phyloP scores from a whole-genome alignment of 805 yeast genomes.

The Lipomyces yamadae region DNA sequence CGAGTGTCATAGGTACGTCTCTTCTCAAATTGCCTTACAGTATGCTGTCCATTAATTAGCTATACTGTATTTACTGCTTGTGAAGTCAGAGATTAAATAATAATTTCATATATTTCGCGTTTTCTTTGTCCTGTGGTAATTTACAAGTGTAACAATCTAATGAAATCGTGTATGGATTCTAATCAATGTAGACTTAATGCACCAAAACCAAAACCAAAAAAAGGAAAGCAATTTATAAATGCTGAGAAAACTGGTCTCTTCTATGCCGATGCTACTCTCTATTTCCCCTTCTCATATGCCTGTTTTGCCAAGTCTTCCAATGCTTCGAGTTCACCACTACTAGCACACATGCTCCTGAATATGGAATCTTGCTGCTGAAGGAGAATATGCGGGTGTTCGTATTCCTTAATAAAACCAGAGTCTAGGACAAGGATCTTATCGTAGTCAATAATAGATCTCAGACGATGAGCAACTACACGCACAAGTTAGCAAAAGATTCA shows the following conservation, averaged over 20 bases:
- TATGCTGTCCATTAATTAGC: too few species aligned
- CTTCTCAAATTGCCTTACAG: not conserved
- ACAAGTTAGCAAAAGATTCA: not conserved
- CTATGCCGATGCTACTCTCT: not conserved
- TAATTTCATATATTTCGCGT: too few species aligned
- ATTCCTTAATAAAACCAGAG: conserved; percentile 74
- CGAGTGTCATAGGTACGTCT: not conserved
- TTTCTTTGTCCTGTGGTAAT: too few species aligned
- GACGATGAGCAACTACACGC: conserved; percentile 67
- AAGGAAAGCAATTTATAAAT: too few species aligned
- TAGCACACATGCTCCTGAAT: conserved; percentile 77
- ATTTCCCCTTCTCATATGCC: conserved; percentile 36
- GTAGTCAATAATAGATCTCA: conserved; percentile 71
- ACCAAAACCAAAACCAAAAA: too few species aligned
- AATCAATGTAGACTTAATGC: too few species aligned
- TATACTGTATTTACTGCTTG: too few species aligned
- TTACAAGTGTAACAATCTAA: too few species aligned
- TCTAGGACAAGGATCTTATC: conserved; percentile 82
- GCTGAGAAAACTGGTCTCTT: not conserved
- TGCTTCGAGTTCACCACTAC: conserved; percentile 88
- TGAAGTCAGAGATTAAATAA: too few species aligned
- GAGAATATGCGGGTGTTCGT: conserved; percentile 69
- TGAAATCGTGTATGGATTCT: too few species aligned
- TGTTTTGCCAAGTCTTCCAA: conserved; percentile 69
- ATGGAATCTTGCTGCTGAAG: conserved; percentile 56